These are phyloP conservation scores for Fusarium brevicatenulatum DNA, from an alignment of 2,329 filamentous ascomycete genomes.

Conservation along the genomic window DNA sequence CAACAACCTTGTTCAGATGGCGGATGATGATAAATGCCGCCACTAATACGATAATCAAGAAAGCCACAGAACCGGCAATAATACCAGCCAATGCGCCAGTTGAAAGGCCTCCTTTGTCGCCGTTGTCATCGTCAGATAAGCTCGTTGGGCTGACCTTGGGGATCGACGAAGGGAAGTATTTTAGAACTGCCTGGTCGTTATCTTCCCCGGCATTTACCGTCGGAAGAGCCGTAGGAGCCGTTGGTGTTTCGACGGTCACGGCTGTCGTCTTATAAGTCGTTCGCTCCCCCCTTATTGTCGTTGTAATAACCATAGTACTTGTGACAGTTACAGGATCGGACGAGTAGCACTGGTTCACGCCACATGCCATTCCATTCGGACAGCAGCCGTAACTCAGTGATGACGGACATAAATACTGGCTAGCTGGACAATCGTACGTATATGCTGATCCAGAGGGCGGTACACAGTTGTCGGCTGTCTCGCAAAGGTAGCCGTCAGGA, in stretches of 20 bases:
- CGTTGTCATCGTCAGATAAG: slow-evolving; percentile 35
- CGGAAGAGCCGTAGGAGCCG: slow-evolving; percentile 47
- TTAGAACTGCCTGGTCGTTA: slow-evolving; percentile 50
- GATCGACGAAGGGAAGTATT: slow-evolving; percentile 57
- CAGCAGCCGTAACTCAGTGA: slow-evolving; percentile 66
- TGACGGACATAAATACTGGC: slow-evolving; percentile 60
- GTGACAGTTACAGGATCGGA: slow-evolving; percentile 58
- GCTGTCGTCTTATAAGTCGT: slow-evolving; percentile 54
- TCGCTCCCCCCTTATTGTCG: slow-evolving; percentile 53
- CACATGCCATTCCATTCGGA: slow-evolving; percentile 60
- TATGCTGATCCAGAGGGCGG: slow-evolving; percentile 55
- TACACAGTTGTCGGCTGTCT: slow-evolving; percentile 52
- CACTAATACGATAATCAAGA: slow-evolving; percentile 60
- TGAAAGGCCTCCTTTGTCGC: slow-evolving; percentile 50
- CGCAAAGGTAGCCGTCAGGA: slow-evolving; percentile 58
- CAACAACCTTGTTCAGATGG: slow-evolving; percentile 59
- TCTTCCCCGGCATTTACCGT: slow-evolving; percentile 38
- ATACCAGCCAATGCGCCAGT: slow-evolving; percentile 62
- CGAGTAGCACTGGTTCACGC: slow-evolving; percentile 58
- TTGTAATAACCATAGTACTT: slow-evolving; percentile 56
- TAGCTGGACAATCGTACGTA: slow-evolving; percentile 55
- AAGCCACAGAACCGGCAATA: slow-evolving; percentile 59
- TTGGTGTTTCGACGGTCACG: slow-evolving; percentile 54
- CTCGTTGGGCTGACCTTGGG: slow-evolving; percentile 51
- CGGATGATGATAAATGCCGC: slow-evolving; percentile 61